phyloP scores from a whole-genome alignment of 23 red algal genomes.

The Gracilaria vermiculophylla region DNA sequence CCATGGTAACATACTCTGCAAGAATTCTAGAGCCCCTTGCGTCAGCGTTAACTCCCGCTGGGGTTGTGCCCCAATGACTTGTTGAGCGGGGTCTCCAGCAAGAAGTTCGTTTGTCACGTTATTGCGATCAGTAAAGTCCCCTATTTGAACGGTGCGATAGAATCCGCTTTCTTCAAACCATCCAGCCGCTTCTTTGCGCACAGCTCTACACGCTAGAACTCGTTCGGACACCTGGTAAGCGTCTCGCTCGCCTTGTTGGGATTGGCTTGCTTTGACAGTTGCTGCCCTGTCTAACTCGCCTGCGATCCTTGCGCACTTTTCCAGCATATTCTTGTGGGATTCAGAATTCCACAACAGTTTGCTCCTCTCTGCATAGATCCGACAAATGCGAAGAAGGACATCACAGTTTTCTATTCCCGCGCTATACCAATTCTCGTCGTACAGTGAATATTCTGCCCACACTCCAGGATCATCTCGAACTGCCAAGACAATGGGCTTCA shows the following conservation, averaged over 20 bases:
- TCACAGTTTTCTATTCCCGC: slow-evolving; percentile 29
- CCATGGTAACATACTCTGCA: slow-evolving; percentile 65
- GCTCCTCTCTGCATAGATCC: slow-evolving; percentile 67
- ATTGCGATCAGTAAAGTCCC: slow-evolving; percentile 39
- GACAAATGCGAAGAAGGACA: slow-evolving; percentile 57
- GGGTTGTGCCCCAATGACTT: slow-evolving; percentile 7
- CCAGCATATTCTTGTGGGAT: slow-evolving; percentile 27
- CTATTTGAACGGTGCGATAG: slow-evolving; percentile 43
- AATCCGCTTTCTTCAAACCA: slow-evolving; percentile 31
- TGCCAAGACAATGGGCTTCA: slow-evolving; percentile 52
- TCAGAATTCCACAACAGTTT: slow-evolving; percentile 69
- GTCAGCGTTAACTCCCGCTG: slow-evolving; percentile 34
- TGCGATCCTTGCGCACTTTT: slow-evolving; percentile 39
- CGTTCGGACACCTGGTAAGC: not conserved
- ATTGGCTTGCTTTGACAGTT: slow-evolving; percentile 5
- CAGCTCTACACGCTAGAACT: slow-evolving; percentile 18
- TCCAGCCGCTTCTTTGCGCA: slow-evolving; percentile 44
- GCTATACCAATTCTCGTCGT: slow-evolving; percentile 40
- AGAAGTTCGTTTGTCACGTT: slow-evolving; percentile 57
- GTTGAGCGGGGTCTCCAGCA: slow-evolving; percentile 1
- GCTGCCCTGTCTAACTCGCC: slow-evolving; percentile 32
- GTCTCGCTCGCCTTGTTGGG: not conserved
- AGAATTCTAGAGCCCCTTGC: slow-evolving; percentile 44
- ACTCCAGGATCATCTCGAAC: slow-evolving; percentile 51
- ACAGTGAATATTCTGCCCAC: slow-evolving; percentile 38